A percentile compares a stretch with the other conserved stretches of the same genome.
These are phyloP conservation scores for Claviceps arundinis DNA, from an alignment of 2,329 filamentous ascomycete species.

Conservation along the genomic window DNA sequence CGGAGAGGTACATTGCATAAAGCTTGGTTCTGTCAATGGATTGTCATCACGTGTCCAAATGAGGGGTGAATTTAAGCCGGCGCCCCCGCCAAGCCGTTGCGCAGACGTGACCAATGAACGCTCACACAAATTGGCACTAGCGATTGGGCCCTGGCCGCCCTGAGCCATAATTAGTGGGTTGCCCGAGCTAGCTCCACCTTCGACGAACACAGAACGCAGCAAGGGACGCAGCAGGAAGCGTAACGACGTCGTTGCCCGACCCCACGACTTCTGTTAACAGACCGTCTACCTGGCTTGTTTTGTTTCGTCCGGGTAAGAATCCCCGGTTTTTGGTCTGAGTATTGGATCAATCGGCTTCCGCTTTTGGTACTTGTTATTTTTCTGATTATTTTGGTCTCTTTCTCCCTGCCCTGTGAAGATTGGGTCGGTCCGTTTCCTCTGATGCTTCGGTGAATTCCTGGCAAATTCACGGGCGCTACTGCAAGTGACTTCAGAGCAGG, in stretches of 20 bases:
- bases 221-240: not conserved
- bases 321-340: not conserved
- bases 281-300: conserved; percentile 1
- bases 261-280: conserved; percentile 1
- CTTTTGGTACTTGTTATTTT: not conserved
- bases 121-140: not conserved
- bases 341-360: not conserved
- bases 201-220: not conserved
- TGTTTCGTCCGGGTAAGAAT: conserved; percentile 2
- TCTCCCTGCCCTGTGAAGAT: not conserved
- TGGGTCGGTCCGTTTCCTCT: not conserved
- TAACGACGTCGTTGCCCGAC: not conserved
- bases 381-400: not conserved
- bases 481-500: not conserved
- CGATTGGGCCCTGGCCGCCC: not conserved
- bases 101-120: not conserved
- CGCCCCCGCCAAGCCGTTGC: not conserved
- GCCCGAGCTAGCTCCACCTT: not conserved
- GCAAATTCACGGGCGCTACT: not conserved
- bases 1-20: too few species aligned
- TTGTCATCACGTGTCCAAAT: not conserved
- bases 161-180: not conserved
- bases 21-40: too few species aligned
- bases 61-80: not conserved
- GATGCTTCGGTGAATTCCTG: not conserved